Percentiles rank a stretch among this genome's conserved stretches.
These are phyloP conservation scores for Boletellus emodensis DNA, from an alignment of 768 basidiomycete species.

Conservation along the genomic window DNA sequence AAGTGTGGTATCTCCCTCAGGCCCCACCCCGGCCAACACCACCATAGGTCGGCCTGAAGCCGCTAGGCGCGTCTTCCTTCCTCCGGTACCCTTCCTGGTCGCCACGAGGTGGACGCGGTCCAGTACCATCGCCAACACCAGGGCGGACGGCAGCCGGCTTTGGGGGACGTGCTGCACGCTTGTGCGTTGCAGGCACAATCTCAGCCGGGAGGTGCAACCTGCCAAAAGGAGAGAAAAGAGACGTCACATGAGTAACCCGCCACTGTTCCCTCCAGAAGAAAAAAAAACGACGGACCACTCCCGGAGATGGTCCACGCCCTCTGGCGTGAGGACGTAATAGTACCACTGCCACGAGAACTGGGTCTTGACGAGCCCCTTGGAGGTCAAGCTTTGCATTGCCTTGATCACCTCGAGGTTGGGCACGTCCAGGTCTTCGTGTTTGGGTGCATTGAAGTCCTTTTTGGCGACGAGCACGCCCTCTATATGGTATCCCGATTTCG, in stretches of 20 bases:
- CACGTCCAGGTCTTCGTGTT: conserved; percentile 86
- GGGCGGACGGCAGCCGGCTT: conserved; percentile 75
- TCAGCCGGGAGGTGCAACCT: conserved; percentile 93
- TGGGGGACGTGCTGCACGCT: conserved; percentile 87
- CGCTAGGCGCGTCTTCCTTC: conserved; percentile 83
- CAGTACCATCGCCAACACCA: conserved; percentile 68
- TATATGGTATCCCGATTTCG: conserved; percentile 27
- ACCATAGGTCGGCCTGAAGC: conserved; percentile 85
- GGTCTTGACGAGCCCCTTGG: conserved; percentile 90
- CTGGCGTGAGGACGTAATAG: conserved; percentile 95
- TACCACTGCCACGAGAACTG: conserved; percentile 99
- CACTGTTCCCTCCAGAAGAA: neutral
- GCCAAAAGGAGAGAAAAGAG: neutral
- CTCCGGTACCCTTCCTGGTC: conserved; percentile 80
- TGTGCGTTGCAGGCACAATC: conserved; percentile 97
- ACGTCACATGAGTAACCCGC: neutral
- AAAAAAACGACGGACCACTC: conserved; percentile 53
- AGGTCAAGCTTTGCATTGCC: conserved; percentile 65
- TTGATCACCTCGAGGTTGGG: conserved; percentile 71
- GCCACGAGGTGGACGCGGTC: conserved; percentile 85
- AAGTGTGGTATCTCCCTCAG: conserved; percentile 7
- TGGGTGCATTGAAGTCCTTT: conserved; percentile 97
- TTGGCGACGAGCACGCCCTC: conserved; percentile 99
- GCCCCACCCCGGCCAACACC: conserved; percentile 88
- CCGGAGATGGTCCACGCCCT: conserved; percentile 95